Evolutionary conservation across 2,329 filamentous ascomycete species (phyloP).

Genomic region (Colletotrichum camelliae): DNA sequence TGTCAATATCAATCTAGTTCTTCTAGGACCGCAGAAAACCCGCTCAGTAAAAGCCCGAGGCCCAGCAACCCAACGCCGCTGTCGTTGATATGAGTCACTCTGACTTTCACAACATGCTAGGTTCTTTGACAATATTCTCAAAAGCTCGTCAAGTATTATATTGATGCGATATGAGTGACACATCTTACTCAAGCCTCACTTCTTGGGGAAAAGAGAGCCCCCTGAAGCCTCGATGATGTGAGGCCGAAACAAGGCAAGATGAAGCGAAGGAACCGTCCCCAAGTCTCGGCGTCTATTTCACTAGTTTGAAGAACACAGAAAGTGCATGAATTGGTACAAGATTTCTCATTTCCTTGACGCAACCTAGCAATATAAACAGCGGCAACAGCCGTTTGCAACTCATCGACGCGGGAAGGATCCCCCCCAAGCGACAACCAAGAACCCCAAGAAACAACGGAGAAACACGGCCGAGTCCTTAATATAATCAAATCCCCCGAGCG

Average conservation of each 20-base stretch:
- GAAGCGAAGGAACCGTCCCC: background rate
- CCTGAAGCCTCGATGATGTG: background rate
- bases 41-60: too few relatives aligned
- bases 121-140: background rate
- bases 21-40: too few relatives aligned
- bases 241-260: background rate
- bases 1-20: rapidly evolving
- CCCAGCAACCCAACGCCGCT: too few relatives aligned
- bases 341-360: rapidly evolving
- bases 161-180: background rate
- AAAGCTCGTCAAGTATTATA: background rate
- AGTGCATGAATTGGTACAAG: background rate
- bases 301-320: background rate
- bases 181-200: background rate
- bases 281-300: rapidly evolving
- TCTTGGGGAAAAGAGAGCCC: background rate
- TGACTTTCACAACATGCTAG: background rate
- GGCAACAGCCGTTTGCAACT: rapidly evolving
- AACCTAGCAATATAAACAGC: background rate
- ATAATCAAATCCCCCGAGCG: background rate
- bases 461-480: background rate
- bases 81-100: background rate
- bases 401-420: background rate
- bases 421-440: background rate
- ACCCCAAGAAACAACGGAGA: background rate